Percentiles rank a stretch among this genome's conserved stretches.
Conservation (phyloP, 1,139 yeast genomes). For the Sugiyamaella novakii region DNA sequence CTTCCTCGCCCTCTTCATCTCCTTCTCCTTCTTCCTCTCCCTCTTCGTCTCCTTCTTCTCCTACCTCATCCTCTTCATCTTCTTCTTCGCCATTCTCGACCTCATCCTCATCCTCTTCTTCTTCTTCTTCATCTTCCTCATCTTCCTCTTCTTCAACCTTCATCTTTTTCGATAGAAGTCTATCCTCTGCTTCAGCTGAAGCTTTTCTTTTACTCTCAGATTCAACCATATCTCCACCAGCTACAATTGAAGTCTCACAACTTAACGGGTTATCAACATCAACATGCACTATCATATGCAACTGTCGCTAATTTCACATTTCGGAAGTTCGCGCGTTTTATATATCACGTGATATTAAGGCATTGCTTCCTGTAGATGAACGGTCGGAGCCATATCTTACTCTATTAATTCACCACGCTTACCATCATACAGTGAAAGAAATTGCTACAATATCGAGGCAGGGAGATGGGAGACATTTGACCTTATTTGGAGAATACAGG, state of each 20-base stretch:
- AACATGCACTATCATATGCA: background rate
- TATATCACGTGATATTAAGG: background rate
- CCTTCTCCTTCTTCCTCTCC: constrained; percentile 3
- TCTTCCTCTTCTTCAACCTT: constrained; percentile 10
- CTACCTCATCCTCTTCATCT: constrained; percentile 19
- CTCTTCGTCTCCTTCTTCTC: constrained; percentile 1
- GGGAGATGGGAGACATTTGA: too few species aligned
- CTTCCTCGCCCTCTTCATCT: constrained; percentile 8
- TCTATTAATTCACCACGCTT: too few species aligned
- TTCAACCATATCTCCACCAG: constrained; percentile 2
- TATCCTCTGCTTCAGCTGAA: constrained; percentile 10
- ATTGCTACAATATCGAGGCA: too few species aligned
- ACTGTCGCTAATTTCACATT: background rate
- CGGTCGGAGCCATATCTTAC: too few species aligned
- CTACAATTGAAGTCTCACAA: background rate
- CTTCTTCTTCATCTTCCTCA: constrained; percentile 10
- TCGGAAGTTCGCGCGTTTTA: too few species aligned
- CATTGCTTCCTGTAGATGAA: too few species aligned
- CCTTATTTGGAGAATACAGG: too few species aligned
- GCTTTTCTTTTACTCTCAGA: constrained; percentile 14
- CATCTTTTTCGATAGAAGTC: constrained; percentile 3
- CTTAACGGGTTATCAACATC: background rate
- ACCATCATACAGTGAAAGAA: too few species aligned
- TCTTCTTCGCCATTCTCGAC: constrained; percentile 23
- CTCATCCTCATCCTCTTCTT: constrained; percentile 6